Conservation (phyloP, 2,329 filamentous ascomycete species). For the Ophiostoma sp. region DNA sequence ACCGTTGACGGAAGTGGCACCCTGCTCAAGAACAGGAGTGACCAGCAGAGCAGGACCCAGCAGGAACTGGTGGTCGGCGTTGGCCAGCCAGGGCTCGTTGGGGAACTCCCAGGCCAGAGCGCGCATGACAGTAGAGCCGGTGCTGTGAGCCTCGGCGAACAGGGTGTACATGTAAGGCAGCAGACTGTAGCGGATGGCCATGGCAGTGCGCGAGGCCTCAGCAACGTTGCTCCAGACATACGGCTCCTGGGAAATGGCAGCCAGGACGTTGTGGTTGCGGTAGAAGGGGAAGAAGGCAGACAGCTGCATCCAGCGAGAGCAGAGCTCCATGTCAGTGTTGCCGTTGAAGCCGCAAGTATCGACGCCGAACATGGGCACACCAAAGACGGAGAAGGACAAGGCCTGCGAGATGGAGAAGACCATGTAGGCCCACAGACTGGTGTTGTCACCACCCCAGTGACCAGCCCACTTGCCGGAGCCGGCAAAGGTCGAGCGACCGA, state of each 20-base stretch:
- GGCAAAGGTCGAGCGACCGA: slow-evolving; percentile 75
- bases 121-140: slow-evolving; percentile 61
- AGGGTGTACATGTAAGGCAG: slow-evolving; percentile 79
- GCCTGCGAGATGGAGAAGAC: slow-evolving; percentile 53
- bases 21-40: slow-evolving; percentile 44
- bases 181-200: slow-evolving; percentile 68
- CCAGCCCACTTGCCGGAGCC: slow-evolving; percentile 68
- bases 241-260: slow-evolving; percentile 56
- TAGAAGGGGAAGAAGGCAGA: slow-evolving; percentile 73
- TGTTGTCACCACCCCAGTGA: slow-evolving; percentile 57
- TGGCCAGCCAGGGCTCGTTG: slow-evolving; percentile 42
- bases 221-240: slow-evolving; percentile 64
- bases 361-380: slow-evolving; percentile 62
- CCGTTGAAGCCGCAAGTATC: slow-evolving; percentile 74
- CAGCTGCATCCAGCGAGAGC: slow-evolving; percentile 68
- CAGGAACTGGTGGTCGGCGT: slow-evolving; percentile 47
- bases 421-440: slow-evolving; percentile 54
- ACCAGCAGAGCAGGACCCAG: slow-evolving; percentile 47
- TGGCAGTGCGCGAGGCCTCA: slow-evolving; percentile 60
- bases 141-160: slow-evolving; percentile 53
- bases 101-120: slow-evolving; percentile 70
- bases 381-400: slow-evolving; percentile 60
- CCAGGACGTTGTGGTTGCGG: slow-evolving; percentile 57
- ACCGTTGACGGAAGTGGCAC: slow-evolving; percentile 39
- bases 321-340: slow-evolving; percentile 62